These are phyloP conservation scores for Knufia fluminis DNA, from an alignment of 2,329 filamentous ascomycete genomes.

Conservation along the genomic window DNA sequence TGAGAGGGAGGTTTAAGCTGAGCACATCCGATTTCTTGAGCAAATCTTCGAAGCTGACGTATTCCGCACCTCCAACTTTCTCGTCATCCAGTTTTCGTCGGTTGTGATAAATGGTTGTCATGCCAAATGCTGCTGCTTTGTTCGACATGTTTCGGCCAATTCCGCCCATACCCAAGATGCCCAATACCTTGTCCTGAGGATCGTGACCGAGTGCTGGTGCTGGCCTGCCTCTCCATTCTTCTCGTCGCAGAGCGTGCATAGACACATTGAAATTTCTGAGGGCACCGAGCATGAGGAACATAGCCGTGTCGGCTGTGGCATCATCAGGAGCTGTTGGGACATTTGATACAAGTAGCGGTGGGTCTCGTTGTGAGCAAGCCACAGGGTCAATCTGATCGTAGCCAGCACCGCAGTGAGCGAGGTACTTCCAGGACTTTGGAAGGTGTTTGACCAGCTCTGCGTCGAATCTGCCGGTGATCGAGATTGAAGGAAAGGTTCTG, in stretches of 20 bases:
- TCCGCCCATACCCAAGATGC: slow-evolving; percentile 78
- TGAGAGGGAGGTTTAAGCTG: slow-evolving; percentile 71
- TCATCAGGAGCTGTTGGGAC: slow-evolving; percentile 74
- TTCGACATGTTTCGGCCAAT: slow-evolving; percentile 68
- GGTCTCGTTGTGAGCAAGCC: slow-evolving; percentile 55
- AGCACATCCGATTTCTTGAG: slow-evolving; percentile 63
- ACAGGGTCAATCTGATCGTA: slow-evolving; percentile 74
- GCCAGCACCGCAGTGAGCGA: slow-evolving; percentile 48
- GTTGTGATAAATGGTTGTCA: slow-evolving; percentile 25
- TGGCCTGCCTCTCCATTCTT: slow-evolving; percentile 55
- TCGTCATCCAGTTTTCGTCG: slow-evolving; percentile 12
- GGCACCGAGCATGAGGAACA: slow-evolving; percentile 74
- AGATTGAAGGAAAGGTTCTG: slow-evolving; percentile 58
- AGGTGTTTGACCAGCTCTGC: slow-evolving; percentile 53
- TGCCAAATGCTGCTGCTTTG: slow-evolving; percentile 23
- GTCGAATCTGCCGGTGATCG: slow-evolving; percentile 61
- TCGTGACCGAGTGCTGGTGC: slow-evolving; percentile 59
- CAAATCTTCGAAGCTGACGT: slow-evolving; percentile 65
- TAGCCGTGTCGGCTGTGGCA: slow-evolving; percentile 69
- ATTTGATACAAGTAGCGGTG: slow-evolving; percentile 61
- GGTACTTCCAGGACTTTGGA: slow-evolving; percentile 30
- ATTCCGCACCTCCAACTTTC: slow-evolving; percentile 48
- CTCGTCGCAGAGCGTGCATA: slow-evolving; percentile 57
- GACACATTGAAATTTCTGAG: slow-evolving; percentile 51
- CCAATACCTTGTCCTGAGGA: slow-evolving; percentile 67